Conservation (phyloP, 768 basidiomycete species). For the Goffeauzyma gilvescens region DNA sequence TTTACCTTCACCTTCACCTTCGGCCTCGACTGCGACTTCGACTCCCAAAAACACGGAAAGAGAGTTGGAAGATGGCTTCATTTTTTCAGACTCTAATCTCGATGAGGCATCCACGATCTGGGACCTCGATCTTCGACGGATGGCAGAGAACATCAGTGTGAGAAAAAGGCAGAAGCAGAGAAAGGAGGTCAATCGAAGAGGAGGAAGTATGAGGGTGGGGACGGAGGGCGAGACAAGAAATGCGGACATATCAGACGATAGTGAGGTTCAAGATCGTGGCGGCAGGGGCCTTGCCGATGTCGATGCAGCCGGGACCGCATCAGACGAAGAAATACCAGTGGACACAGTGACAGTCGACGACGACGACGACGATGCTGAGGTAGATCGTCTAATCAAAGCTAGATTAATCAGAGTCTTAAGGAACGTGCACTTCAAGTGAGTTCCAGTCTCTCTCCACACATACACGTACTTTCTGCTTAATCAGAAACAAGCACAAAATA, state of each 20-base stretch:
- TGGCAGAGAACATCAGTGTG: slow-evolving; percentile 12
- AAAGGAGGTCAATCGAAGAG: slow-evolving; percentile 1
- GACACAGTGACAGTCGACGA: slow-evolving; percentile 40
- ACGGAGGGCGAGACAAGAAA: neutral
- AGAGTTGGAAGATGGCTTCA: too few relatives aligned
- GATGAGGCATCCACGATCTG: slow-evolving; percentile 15
- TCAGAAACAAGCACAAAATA: too few relatives aligned
- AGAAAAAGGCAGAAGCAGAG: slow-evolving; percentile 7
- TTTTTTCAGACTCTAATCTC: too few relatives aligned
- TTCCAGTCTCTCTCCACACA: slow-evolving; percentile 3
- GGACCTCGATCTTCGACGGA: slow-evolving; percentile 22
- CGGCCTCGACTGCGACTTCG: too few relatives aligned
- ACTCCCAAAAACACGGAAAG: too few relatives aligned
- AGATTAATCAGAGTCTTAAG: slow-evolving; percentile 51
- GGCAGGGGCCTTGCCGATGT: neutral
- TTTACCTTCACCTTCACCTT: too few relatives aligned
- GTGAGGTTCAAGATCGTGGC: neutral
- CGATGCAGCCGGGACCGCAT: neutral
- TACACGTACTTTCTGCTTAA: neutral
- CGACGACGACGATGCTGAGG: slow-evolving; percentile 45
- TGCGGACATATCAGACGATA: neutral
- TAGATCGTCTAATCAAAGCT: slow-evolving; percentile 51
- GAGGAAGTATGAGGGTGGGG: too few relatives aligned
- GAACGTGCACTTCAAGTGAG: slow-evolving; percentile 65
- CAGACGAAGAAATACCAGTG: slow-evolving; percentile 8